Evolutionary conservation across 345 rosid genomes (phyloP), one percentile per base, ranked within the genome.

Genomic region (Brassica incana): DNA sequence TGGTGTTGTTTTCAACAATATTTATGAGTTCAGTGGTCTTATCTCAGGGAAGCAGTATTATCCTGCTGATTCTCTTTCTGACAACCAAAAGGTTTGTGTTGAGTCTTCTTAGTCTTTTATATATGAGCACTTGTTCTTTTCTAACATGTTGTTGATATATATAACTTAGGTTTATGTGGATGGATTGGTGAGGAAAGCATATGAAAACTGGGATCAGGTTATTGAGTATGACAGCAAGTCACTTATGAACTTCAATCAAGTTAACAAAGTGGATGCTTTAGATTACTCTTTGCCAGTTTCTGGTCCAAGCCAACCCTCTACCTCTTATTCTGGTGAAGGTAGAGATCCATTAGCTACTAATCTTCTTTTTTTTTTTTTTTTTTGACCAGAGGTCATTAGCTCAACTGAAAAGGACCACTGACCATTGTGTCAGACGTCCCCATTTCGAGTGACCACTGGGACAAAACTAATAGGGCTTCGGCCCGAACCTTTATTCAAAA

Each of bases 141-240:
- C 23, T 4, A 62, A 52, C n/a, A 56, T 33, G 10, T 16, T 75
- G 54, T 30, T 4, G 2, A 48, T 8, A 58, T 58, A 18, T 67
- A 11, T 71, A 33, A 65, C 68, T 1, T 82, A 95, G 99, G 89
- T 85, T 45, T 81, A 86, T 71, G 97, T 93, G 8, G 99, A 95
- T 81, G 80, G 89, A 23, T 83, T 88, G 81, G 98, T 95, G 85
- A 95, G 87, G 87, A 90, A 93, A 85, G 98, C 99, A 4, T 95
- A 95, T 83, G 99, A 93, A 18, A 93, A 93, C 60, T 95, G 99
- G 99, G 87, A 82, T 82, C 92, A 88, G 64, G 97, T 93, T 3
- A 73, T 90, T 52, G 98, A 93, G 81, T 91, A 91, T 84, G 98
- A 95, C 69, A 91, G 91, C 71, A 90, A 90, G 77, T 91, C 98